Evolutionary conservation across 768 basidiomycete genomes (phyloP).

Genomic region (Filobasidium wieringae): DNA sequence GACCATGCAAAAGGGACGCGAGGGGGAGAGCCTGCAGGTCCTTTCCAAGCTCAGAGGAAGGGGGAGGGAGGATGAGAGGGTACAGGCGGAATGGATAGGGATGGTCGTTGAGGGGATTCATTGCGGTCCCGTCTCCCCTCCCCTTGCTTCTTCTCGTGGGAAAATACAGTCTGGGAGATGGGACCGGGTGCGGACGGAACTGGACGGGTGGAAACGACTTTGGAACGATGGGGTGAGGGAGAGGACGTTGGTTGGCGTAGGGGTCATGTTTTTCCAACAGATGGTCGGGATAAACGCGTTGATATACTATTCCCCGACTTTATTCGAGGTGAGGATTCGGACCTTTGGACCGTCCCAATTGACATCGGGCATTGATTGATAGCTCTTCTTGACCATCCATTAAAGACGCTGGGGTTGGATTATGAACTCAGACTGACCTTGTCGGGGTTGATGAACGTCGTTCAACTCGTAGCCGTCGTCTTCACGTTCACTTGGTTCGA

Average conservation of each 20-base stretch:
- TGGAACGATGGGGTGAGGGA: conserved; percentile 2
- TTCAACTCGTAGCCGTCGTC: conserved; percentile 10
- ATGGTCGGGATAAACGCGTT: conserved; percentile 17
- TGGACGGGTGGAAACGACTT: conserved; percentile 6
- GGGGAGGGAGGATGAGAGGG: conserved; percentile 4
- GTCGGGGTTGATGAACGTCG: conserved; percentile 15
- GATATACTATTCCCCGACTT: conserved; percentile 1
- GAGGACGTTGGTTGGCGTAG: conserved; percentile 12
- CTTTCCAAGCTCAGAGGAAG: conserved; percentile 10
- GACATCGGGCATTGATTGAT: no score
- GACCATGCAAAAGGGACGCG: conserved; percentile 10
- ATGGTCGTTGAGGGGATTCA: conserved; percentile 12
- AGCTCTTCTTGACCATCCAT: no score
- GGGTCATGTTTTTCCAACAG: conserved; percentile 21
- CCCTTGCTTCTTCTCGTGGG: no score
- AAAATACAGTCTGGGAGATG: no score
- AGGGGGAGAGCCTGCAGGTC: conserved; percentile 13
- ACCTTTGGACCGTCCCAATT: no score
- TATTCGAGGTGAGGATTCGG: conserved; percentile 7
- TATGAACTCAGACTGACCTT: conserved; percentile 5
- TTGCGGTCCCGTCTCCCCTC: background rate
- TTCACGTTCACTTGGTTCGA: conserved; percentile 9
- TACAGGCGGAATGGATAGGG: conserved; percentile 19
- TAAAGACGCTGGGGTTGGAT: conserved; percentile 9
- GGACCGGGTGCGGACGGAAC: conserved; percentile 1